A percentile compares a stretch with the other conserved stretches of the same genome.
Evolutionary conservation across 1,284 basidiomycete genomes (phyloP).

Genomic region (Moesziomyces parantarcticus): DNA sequence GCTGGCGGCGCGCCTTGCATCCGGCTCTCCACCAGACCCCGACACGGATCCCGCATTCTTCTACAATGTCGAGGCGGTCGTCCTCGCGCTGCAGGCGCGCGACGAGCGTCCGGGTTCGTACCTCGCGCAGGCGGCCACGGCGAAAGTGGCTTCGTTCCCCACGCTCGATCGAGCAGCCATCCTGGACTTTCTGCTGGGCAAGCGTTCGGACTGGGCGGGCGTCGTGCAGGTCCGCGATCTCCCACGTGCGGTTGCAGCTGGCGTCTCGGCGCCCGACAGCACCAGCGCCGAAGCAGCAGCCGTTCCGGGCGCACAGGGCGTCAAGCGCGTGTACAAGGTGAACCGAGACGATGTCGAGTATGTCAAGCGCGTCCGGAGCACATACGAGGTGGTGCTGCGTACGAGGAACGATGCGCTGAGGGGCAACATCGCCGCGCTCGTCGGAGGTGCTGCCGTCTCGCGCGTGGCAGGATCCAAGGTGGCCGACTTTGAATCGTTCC

Average conservation of each 20-base stretch:
- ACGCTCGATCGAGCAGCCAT: constrained; percentile 58
- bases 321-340: constrained; percentile 61
- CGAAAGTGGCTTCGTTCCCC: constrained; percentile 54
- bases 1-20: constrained; percentile 21
- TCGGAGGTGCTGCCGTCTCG: constrained; percentile 29
- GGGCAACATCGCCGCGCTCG: constrained; percentile 35
- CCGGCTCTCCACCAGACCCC: constrained; percentile 22
- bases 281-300: constrained; percentile 18
- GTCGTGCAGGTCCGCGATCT: constrained; percentile 29
- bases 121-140: constrained; percentile 55
- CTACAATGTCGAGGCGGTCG: constrained; percentile 56
- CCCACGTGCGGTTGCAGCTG: constrained; percentile 9
- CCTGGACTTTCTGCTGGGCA: constrained; percentile 60
- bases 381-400: constrained; percentile 57
- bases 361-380: constrained; percentile 56
- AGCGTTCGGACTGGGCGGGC: constrained; percentile 55
- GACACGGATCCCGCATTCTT: constrained; percentile 48
- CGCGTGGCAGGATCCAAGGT: constrained; percentile 20
- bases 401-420: constrained; percentile 56
- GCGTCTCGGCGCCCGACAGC: constrained; percentile 5
- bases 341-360: constrained; percentile 61
- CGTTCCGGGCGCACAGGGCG: constrained; percentile 12
- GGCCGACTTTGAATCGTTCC: constrained; percentile 46
- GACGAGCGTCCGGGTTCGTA: constrained; percentile 61
- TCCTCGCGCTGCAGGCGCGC: constrained; percentile 59